Base-by-base conservation (phyloP, 2,329 filamentous ascomycete genomes). In the Calonectria pseudoreteaudii region DNA sequence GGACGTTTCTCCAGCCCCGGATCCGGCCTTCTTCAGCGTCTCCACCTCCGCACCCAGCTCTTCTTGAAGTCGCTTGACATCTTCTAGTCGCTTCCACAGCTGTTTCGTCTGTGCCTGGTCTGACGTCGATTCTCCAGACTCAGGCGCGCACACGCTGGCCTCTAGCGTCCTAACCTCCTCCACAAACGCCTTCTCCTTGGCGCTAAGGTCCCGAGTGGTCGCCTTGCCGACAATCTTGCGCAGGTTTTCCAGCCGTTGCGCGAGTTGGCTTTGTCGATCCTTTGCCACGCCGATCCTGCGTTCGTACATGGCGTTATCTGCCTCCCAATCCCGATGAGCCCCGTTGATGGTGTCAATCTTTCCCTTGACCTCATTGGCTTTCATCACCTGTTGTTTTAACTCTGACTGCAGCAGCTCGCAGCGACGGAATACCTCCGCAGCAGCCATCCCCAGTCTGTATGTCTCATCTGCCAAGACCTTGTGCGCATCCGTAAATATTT, bases 401-500 rank as follows among this genome's bases (percentile, higher is more conserved):
- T 95, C 93, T 23, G 88, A 86, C 78, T 93, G 92, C 31, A 96
- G 87, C 58, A 91, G 88, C 77, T 93, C 90, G 74, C 93, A 94
- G 69, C 92, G 89, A 31, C 92, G 88, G 84, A 95, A 96, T 8
- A 96, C 86, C 78, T 95, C 93, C 1, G 93, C 91, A 0, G 93
- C 94, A 1, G 93, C 94, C 53, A 90, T 86, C 20, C 93, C 93
- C 14, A 96, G 87, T 14, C 88, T 88, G 77, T 93, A 88, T 0
- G 93, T 95, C 83, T 96, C 93, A 13, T 90, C 89, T 75, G 91
- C 91, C 8, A 96, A 87, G 7, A 94, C 86, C 80, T 93, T 92
- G 82, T 96, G 94, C 0, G 92, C 91, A 73, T 94, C 91, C 34
- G 93, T 94, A 77, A 96, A 90, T 47, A 95, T 88, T 76, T 92